phyloP scores from a whole-genome alignment of 2,329 filamentous ascomycete species.

The Claviceps paspali region DNA sequence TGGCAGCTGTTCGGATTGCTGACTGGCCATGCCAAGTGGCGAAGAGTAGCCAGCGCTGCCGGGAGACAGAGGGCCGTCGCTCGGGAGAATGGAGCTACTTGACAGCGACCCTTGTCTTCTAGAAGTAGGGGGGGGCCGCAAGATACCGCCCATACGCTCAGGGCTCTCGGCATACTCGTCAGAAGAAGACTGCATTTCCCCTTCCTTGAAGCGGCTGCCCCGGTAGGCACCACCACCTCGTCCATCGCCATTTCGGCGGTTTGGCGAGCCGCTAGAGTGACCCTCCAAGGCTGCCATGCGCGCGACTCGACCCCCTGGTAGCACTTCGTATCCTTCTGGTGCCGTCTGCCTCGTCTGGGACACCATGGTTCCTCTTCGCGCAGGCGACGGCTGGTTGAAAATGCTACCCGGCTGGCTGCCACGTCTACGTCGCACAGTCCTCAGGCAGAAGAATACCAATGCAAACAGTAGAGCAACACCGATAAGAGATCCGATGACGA shows the following conservation, averaged over 20 bases:
- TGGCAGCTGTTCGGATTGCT: slow-evolving; percentile 86
- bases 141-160: slow-evolving; percentile 38
- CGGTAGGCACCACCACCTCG: slow-evolving; percentile 29
- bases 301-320: slow-evolving; percentile 79
- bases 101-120: slow-evolving; percentile 81
- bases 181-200: slow-evolving; percentile 49
- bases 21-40: slow-evolving; percentile 66
- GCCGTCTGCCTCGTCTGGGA: slow-evolving; percentile 21
- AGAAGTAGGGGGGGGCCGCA: slow-evolving; percentile 42
- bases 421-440: slow-evolving; percentile 31
- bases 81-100: slow-evolving; percentile 60
- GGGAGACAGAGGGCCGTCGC: slow-evolving; percentile 60
- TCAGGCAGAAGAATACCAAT: slow-evolving; percentile 53
- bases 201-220: slow-evolving; percentile 26
- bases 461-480: slow-evolving; percentile 55
- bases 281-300: slow-evolving; percentile 90
- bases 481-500: slow-evolving; percentile 66
- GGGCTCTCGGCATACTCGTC: slow-evolving; percentile 60
- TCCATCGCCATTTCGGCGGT: slow-evolving; percentile 29
- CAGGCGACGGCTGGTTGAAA: slow-evolving; percentile 79
- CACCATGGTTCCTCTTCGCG: slow-evolving; percentile 33
- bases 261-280: slow-evolving; percentile 46
- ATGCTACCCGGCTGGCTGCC: slow-evolving; percentile 54
- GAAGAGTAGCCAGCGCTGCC: slow-evolving; percentile 64
- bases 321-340: slow-evolving; percentile 50